Evolutionary conservation across 768 basidiomycete species (phyloP).

Genomic region (Pulveroboletus sp.): DNA sequence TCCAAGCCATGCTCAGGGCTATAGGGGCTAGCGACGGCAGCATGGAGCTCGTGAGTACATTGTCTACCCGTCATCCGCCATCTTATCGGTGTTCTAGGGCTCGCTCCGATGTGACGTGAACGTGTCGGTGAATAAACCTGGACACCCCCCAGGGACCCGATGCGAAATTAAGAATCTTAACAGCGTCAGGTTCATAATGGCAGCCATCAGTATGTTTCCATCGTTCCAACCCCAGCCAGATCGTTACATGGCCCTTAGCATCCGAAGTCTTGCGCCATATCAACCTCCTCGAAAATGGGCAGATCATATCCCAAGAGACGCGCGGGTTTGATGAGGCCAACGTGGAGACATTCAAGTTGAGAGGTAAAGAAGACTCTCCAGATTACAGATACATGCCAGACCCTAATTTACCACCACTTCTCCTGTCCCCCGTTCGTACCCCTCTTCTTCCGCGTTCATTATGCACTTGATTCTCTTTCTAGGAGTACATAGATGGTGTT

Average conservation of each 20-base stretch:
- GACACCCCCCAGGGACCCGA: constrained; percentile 66
- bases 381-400: constrained; percentile 99
- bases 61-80: not conserved
- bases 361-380: constrained; percentile 89
- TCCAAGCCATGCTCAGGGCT: constrained; percentile 77
- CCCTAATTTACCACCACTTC: constrained; percentile 78
- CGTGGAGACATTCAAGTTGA: constrained; percentile 74
- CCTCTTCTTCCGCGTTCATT: not conserved
- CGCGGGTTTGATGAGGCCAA: constrained; percentile 82
- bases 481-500: constrained; percentile 62
- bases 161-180: constrained; percentile 98
- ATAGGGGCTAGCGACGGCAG: constrained; percentile 90
- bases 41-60: constrained; percentile 82
- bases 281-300: constrained; percentile 41
- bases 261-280: constrained; percentile 82
- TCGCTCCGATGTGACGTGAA: constrained; percentile 95
- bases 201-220: constrained; percentile 70
- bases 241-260: constrained; percentile 39
- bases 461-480: constrained; percentile 3
- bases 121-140: constrained; percentile 75
- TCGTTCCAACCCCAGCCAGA: not conserved
- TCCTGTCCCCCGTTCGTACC: constrained; percentile 45
- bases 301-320: constrained; percentile 73
- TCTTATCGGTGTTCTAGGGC: constrained; percentile 48
- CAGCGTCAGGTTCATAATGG: constrained; percentile 77